Evolutionary conservation across 2,329 filamentous ascomycete species (phyloP).

Genomic region (Teratosphaeriaceae sp.): DNA sequence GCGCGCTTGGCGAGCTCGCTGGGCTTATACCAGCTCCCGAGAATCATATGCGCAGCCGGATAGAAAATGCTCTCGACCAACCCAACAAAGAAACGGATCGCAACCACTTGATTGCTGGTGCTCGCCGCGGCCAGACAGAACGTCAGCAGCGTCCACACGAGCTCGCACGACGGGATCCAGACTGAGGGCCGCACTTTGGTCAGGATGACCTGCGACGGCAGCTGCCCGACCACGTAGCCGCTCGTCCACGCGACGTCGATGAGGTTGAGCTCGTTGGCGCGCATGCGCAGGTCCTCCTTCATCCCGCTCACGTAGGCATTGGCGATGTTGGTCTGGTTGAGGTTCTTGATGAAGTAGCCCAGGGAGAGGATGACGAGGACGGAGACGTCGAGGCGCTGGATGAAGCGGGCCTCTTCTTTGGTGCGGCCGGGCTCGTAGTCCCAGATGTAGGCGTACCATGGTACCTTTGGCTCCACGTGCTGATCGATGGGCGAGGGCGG

Average conservation of each 20-base stretch:
- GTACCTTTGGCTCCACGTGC: neutral
- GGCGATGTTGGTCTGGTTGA: conserved; percentile 33
- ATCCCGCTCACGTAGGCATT: conserved; percentile 44
- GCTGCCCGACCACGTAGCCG: conserved; percentile 52
- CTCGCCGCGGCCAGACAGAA: conserved; percentile 29
- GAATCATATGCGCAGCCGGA: conserved; percentile 41
- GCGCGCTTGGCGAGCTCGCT: conserved; percentile 47
- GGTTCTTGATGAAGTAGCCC: conserved; percentile 47
- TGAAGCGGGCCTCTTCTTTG: conserved; percentile 41
- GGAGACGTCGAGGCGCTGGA: conserved; percentile 45
- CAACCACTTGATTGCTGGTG: neutral
- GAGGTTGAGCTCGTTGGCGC: conserved; percentile 50
- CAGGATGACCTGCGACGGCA: conserved; percentile 37
- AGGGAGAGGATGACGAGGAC: conserved; percentile 43
- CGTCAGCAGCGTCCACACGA: conserved; percentile 45
- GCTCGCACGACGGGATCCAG: conserved; percentile 45
- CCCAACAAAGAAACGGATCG: neutral
- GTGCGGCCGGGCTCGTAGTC: conserved; percentile 49
- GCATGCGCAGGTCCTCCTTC: conserved; percentile 48
- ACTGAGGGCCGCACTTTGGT: conserved; percentile 42
- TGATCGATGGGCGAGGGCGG: no score
- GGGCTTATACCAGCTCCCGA: conserved; percentile 46
- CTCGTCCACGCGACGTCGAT: conserved; percentile 53
- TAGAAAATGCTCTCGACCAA: neutral
- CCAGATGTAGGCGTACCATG: conserved; percentile 43